phyloP scores from a whole-genome alignment of 202 grass and related monocot species.

The Hordeum pubiflorum region DNA sequence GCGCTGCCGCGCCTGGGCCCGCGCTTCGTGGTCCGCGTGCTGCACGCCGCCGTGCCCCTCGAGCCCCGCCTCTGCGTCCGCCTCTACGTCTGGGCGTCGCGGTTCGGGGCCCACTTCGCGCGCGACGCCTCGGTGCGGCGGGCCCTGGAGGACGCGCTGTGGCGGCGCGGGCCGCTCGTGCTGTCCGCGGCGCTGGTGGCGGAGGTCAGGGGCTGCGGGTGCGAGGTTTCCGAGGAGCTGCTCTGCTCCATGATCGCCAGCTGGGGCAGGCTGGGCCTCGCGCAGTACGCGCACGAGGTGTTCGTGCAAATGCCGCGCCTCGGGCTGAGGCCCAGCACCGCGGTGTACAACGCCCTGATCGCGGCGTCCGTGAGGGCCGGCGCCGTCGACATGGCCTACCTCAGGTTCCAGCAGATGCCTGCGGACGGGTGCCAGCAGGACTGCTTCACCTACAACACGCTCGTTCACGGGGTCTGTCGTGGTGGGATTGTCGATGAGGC shows the following conservation, averaged over 20 bases:
- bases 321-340: slow-evolving; percentile 39
- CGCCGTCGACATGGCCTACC: slow-evolving; percentile 55
- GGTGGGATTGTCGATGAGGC: slow-evolving; percentile 59
- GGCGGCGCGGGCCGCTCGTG: slow-evolving; percentile 54
- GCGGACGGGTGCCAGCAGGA: slow-evolving; percentile 41
- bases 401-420: slow-evolving; percentile 77
- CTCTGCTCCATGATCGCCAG: slow-evolving; percentile 50
- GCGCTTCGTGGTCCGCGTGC: slow-evolving; percentile 38
- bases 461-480: slow-evolving; percentile 53
- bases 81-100: slow-evolving; percentile 65
- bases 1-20: slow-evolving; percentile 23
- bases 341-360: slow-evolving; percentile 60
- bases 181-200: slow-evolving; percentile 45
- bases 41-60: slow-evolving; percentile 24
- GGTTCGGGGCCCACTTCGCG: slow-evolving; percentile 46
- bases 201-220: slow-evolving; percentile 46
- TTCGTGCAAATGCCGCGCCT: slow-evolving; percentile 64
- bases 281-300: slow-evolving; percentile 67
- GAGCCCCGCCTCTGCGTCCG: slow-evolving; percentile 40
- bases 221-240: slow-evolving; percentile 53
- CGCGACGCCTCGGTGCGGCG: slow-evolving; percentile 41
- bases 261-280: slow-evolving; percentile 58
- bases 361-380: slow-evolving; percentile 46
- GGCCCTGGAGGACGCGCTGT: slow-evolving; percentile 44
- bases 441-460: slow-evolving; percentile 63